Evolutionary conservation across 2,329 filamentous ascomycete species (phyloP), one percentile per base, ranked within the genome.

Genomic region (Cytospora chrysosperma): DNA sequence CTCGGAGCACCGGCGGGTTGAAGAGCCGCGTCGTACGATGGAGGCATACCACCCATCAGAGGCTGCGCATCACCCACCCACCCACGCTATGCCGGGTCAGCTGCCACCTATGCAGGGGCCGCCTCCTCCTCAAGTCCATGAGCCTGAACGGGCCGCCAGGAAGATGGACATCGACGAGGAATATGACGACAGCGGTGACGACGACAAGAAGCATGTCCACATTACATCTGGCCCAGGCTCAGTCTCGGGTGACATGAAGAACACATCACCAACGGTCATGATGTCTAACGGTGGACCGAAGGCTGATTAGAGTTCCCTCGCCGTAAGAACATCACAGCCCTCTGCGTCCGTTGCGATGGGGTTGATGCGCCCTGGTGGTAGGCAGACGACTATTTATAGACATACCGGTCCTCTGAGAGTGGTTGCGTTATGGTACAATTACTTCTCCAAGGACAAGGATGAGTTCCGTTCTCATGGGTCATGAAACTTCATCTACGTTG

Each of bases 101-200:
- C 75, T 89, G 17, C 85, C 88, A 30, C 85, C 87, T 7, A 87
- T 89, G 80, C 86, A 88, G 70, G 83, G 79, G 2, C 79, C 85
- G 34, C 81, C 83, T 7, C 63, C 63, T 26, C 61, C 64, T 9
- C 79, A 82, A 24, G 75, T 82, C 21, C 88, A 88, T 63, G 94
- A 98, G 77, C 91, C 93, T 12, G 87, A 90, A 75, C 80, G 87
- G 59, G 93, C 95, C 37, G 92, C 93, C 24, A 85, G 95, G 26
- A 96, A 96, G 76, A 96, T 99, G 87, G 94, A 98, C 8, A 91
- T 98, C 24, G 93, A 99, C 69, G 95, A 99, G 75, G 91, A 98
- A 74, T 98, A 99, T 71, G 94, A 98, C 74, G 94, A 98, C 71
- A 94, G 93, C 63, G 92, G 87, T 5, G 93, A 96, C 68, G 94